Evolutionary conservation across 2,329 filamentous ascomycete genomes (phyloP), one percentile per base, ranked within the genome.

Genomic region (Ceratocystis destructans): DNA sequence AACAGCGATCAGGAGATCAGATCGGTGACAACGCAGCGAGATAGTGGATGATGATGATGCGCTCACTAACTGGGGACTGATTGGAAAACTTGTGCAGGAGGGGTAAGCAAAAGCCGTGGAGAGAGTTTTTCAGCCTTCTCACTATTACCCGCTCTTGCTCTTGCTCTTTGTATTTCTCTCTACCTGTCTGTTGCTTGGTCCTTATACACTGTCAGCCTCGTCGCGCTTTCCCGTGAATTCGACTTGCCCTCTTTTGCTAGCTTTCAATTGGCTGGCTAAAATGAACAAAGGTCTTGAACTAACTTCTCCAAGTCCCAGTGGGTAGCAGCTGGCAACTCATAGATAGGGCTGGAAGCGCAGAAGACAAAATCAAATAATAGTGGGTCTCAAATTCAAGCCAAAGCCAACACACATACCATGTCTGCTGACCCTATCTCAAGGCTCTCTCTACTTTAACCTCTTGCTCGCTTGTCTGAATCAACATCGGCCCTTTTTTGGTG

Each of bases 381-480:
- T 20, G 7, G 48, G 48, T 53, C 48, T 25, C 6, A 8, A 7
- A n/a, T 20, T 25, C 48, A 53, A 22, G 31, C 15, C 55, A 59
- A 37, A 20, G 12, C 50, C 25, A n/a, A n/a, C 28, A 55, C 12
- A 20, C 50, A 55, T 55, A 6, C 50, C 50, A 37, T 59, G 28
- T 31, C 55, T 2, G 22, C 53, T 7, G 10, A 31, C n/a, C 22
- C 28, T 15, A 4, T 7, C 53, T 31, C 55, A n/a, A 59, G 55
- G 55, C 55, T 59, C 55, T 15, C 50, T 37, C 28, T 15, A 59
- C n/a, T 37, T 59, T 8, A 37, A 28, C 55, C 55, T 31, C 55
- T 25, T 37, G 55, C n/a, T 59, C 55, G 55, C 28, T 59, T 59
- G 55, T 59, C 55, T 59, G 55, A 37, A 37, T 59, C 55, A 37